phyloP scores from a whole-genome alignment of 2,329 filamentous ascomycete species.

The Blastomyces silverae region DNA sequence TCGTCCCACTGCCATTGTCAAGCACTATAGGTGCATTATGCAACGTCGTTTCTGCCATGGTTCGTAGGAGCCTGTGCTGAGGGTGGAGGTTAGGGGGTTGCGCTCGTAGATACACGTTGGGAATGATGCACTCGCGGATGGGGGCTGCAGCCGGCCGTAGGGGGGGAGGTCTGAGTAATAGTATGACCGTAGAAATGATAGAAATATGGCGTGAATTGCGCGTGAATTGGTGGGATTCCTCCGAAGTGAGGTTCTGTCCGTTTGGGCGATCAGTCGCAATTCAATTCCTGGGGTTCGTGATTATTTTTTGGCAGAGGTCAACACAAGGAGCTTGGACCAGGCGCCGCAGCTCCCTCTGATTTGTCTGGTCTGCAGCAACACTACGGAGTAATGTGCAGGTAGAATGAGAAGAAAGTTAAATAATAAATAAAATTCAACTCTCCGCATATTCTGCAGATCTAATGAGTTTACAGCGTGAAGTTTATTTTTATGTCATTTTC shows the following conservation, averaged over 20 bases:
- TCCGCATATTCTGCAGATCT: not conserved
- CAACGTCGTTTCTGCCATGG: conserved; percentile 60
- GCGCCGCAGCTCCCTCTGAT: not conserved
- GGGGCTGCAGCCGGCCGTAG: not conserved
- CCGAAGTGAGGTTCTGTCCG: not conserved
- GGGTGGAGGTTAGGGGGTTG: conserved; percentile 15
- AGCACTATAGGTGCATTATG: conserved; percentile 98
- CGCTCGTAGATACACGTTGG: conserved; percentile 17
- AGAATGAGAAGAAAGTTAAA: not conserved
- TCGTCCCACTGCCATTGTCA: conserved; percentile 97
- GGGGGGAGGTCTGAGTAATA: conserved; percentile 3
- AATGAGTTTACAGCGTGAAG: not conserved
- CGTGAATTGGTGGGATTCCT: not conserved
- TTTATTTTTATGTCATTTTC: not conserved
- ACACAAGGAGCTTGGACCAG: conserved; percentile 37
- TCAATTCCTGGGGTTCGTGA: conserved; percentile 14
- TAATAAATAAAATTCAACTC: not conserved
- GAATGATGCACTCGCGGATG: not conserved
- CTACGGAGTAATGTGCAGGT: too few relatives aligned
- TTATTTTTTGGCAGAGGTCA: conserved; percentile 26
- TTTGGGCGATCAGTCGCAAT: not conserved
- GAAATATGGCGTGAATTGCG: conserved; percentile 3
- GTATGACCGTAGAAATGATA: not conserved
- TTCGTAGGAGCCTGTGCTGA: conserved; percentile 22
- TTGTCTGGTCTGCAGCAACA: not conserved